Percentiles rank a stretch among this genome's conserved stretches.
Conservation (phyloP, 805 yeast genomes). For the Pichia deserticola region DNA sequence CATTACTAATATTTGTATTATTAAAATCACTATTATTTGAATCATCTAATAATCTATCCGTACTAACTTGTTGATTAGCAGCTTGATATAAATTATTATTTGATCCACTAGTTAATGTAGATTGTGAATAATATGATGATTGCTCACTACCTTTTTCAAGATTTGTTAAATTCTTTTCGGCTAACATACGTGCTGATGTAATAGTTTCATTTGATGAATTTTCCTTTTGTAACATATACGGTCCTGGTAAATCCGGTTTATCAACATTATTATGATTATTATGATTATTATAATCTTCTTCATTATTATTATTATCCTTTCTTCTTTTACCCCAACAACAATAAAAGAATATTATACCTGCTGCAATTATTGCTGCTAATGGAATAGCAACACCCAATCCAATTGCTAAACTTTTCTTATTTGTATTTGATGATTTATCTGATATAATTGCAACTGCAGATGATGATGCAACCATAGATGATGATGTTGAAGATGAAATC, state of each 20-base stretch:
- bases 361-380: conserved; percentile 40
- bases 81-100: conserved; percentile 5
- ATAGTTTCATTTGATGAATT: conserved; percentile 8
- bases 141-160: conserved; percentile 32
- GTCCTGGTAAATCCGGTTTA: background rate
- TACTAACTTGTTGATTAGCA: conserved; percentile 26
- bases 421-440: conserved; percentile 10
- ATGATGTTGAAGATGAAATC: conserved; percentile 16
- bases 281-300: conserved; percentile 16
- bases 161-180: conserved; percentile 45
- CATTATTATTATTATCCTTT: conserved; percentile 28
- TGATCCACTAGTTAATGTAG: conserved; percentile 44
- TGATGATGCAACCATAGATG: conserved; percentile 22
- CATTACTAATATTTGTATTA: background rate
- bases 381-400: conserved; percentile 90
- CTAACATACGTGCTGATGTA: conserved; percentile 27
- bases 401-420: conserved; percentile 59
- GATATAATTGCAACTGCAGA: conserved; percentile 19
- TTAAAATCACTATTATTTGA: background rate
- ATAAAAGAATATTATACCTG: conserved; percentile 41
- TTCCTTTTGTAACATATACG: conserved; percentile 29
- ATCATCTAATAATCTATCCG: conserved; percentile 27
- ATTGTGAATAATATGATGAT: conserved; percentile 26
- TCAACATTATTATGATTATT: conserved; percentile 12
- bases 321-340: conserved; percentile 46